These are phyloP conservation scores for Fusarium chaquense DNA, from an alignment of 2,329 filamentous ascomycete genomes.

Conservation along the genomic window DNA sequence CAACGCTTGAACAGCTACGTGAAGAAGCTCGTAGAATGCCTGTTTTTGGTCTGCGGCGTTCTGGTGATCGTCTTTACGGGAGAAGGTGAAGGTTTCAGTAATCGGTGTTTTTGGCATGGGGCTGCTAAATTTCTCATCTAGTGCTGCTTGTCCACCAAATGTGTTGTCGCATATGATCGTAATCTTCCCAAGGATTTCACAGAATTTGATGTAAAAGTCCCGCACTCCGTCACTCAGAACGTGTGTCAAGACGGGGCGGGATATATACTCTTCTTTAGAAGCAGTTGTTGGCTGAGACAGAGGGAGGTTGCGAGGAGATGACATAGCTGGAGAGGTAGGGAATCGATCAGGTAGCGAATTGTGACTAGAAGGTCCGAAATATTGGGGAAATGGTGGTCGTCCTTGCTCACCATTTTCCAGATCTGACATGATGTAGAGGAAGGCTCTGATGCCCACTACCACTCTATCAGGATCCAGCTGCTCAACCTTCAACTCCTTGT, in stretches of 20 bases:
- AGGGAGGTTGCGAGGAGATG: conserved; percentile 52
- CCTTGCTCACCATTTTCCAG: conserved; percentile 85
- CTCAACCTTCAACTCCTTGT: conserved; percentile 85
- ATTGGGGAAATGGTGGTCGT: conserved; percentile 84
- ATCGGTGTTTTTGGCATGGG: conserved; percentile 94
- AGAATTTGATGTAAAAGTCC: conserved; percentile 91
- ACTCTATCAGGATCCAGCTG: conserved; percentile 96
- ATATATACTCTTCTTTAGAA: conserved; percentile 72
- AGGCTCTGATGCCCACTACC: conserved; percentile 96
- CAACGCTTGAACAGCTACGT: conserved; percentile 94
- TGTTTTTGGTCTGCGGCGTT: conserved; percentile 85
- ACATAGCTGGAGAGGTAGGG: conserved; percentile 57
- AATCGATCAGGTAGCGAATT: conserved; percentile 59
- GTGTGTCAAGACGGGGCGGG: conserved; percentile 70
- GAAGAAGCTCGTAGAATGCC: conserved; percentile 93
- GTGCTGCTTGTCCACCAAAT: conserved; percentile 92
- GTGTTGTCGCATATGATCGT: conserved; percentile 96
- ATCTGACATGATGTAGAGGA: conserved; percentile 92
- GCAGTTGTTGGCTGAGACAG: conserved; percentile 44
- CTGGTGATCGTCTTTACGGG: conserved; percentile 81
- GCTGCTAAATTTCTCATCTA: conserved; percentile 94
- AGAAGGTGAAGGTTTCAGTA: conserved; percentile 92
- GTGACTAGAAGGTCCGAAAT: conserved; percentile 59
- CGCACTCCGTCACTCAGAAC: conserved; percentile 80
- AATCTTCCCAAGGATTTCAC: conserved; percentile 94